Conservation (phyloP, 805 yeast genomes). For the Debaryomyces castellii region DNA sequence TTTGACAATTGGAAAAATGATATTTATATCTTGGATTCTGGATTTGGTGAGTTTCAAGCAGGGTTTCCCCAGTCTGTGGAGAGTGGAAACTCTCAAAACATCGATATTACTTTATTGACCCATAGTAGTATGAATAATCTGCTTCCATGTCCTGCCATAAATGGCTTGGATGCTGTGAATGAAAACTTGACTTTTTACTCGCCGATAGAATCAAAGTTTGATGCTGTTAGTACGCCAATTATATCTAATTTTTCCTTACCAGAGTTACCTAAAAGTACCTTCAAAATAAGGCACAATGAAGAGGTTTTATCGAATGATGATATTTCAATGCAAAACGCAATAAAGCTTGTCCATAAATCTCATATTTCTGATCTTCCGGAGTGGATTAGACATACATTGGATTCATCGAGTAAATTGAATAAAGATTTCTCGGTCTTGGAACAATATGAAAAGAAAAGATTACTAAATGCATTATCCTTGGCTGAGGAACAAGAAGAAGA, state of each 20-base stretch:
- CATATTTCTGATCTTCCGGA: conserved; percentile 41
- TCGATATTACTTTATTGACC: neutral
- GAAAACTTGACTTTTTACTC: neutral
- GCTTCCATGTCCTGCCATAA: neutral
- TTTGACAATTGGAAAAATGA: conserved; percentile 6
- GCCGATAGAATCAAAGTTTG: neutral
- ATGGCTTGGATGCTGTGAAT: neutral
- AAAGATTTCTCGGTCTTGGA: conserved; percentile 64
- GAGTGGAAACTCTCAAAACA: conserved; percentile 13
- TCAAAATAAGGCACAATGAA: conserved; percentile 53
- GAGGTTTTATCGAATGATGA: conserved; percentile 30
- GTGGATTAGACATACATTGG: conserved; percentile 21
- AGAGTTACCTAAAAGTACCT: conserved; percentile 25
- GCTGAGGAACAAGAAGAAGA: conserved; percentile 10
- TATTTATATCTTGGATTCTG: conserved; percentile 42
- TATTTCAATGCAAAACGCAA: conserved; percentile 9
- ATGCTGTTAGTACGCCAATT: conserved; percentile 27
- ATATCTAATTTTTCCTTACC: conserved; percentile 59
- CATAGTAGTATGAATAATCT: conserved; percentile 2
- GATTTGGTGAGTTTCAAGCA: conserved; percentile 36
- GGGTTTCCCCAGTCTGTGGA: conserved; percentile 17
- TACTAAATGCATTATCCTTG: conserved; percentile 39
- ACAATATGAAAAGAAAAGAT: conserved; percentile 63
- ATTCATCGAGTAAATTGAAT: conserved; percentile 16
- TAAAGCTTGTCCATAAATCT: conserved; percentile 29